These are phyloP conservation scores for Talaromyces sp. DNA, from an alignment of 2,329 filamentous ascomycete genomes.

Conservation along the genomic window DNA sequence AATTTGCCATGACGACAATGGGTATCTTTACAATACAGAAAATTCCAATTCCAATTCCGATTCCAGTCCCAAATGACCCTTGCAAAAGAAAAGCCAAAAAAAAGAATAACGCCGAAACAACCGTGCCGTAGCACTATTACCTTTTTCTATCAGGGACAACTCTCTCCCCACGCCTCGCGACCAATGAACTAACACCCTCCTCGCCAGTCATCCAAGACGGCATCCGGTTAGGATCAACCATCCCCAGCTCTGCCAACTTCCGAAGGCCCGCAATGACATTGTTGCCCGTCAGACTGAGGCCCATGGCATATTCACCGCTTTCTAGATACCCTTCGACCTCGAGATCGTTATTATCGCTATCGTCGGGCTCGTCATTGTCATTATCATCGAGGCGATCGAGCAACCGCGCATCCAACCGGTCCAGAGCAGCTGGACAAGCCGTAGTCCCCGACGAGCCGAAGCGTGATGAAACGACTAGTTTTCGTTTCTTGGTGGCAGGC, in stretches of 20 bases:
- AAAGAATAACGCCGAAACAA: neutral
- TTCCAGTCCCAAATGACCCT: neutral
- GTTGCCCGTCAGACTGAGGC: constrained; percentile 65
- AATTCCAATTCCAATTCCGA: neutral
- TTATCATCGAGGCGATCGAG: constrained; percentile 31
- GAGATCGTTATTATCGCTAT: constrained; percentile 10
- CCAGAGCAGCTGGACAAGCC: constrained; percentile 31
- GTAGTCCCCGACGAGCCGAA: constrained; percentile 60
- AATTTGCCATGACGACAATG: neutral
- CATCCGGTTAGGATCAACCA: constrained; percentile 70
- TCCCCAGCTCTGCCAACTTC: constrained; percentile 68
- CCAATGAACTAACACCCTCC: constrained; percentile 70
- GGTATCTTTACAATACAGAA: neutral
- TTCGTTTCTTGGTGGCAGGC: constrained; percentile 54
- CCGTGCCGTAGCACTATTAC: neutral
- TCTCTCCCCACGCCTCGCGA: constrained; percentile 57
- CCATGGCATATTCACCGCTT: constrained; percentile 23
- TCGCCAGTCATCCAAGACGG: constrained; percentile 91
- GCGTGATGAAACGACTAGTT: constrained; percentile 59
- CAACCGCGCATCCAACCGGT: constrained; percentile 48
- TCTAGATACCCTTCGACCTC: neutral
- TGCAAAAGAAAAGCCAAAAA: neutral
- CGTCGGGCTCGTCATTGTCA: constrained; percentile 10
- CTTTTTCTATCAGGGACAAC: neutral
- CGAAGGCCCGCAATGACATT: constrained; percentile 80